phyloP scores from a whole-genome alignment of 345 rosid species.

The Hirschfeldia incana region DNA sequence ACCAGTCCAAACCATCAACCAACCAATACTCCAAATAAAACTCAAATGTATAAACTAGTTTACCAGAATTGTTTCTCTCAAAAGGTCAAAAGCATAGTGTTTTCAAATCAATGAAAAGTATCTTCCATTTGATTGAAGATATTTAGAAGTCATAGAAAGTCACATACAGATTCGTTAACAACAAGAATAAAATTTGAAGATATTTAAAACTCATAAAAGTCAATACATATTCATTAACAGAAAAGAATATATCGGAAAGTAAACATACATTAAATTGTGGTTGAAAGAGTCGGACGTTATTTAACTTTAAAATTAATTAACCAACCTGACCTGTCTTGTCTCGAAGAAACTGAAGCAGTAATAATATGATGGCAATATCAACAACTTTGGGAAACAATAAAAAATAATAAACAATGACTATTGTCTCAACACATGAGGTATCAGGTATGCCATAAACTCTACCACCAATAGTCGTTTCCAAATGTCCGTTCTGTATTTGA shows the following conservation, averaged over 20 bases:
- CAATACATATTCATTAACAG: background rate
- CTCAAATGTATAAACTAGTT: background rate
- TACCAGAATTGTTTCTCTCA: background rate
- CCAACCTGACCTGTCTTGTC: slow-evolving; percentile 37
- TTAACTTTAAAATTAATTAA: slow-evolving; percentile 18
- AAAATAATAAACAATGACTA: background rate
- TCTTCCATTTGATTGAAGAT: background rate
- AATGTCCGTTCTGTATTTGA: slow-evolving; percentile 26
- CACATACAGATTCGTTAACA: slow-evolving; percentile 3
- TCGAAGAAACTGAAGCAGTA: slow-evolving; percentile 30
- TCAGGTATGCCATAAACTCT: slow-evolving; percentile 19
- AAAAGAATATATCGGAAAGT: slow-evolving; percentile 19
- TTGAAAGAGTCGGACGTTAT: slow-evolving; percentile 30
- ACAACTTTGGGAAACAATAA: slow-evolving; percentile 18
- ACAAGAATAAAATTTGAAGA: background rate
- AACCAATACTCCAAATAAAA: slow-evolving; percentile 15
- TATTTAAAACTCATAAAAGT: background rate
- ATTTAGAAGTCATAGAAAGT: slow-evolving; percentile 4
- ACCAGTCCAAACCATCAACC: background rate
- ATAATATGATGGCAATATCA: slow-evolving; percentile 34
- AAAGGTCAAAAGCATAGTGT: slow-evolving; percentile 19
- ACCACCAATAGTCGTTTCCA: slow-evolving; percentile 15
- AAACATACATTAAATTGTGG: slow-evolving; percentile 17
- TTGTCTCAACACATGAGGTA: slow-evolving; percentile 14
- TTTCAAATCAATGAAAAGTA: background rate